Base-by-base conservation (phyloP, 2,329 filamentous ascomycete species). In the Phaeosphaeriaceae sp. region DNA sequence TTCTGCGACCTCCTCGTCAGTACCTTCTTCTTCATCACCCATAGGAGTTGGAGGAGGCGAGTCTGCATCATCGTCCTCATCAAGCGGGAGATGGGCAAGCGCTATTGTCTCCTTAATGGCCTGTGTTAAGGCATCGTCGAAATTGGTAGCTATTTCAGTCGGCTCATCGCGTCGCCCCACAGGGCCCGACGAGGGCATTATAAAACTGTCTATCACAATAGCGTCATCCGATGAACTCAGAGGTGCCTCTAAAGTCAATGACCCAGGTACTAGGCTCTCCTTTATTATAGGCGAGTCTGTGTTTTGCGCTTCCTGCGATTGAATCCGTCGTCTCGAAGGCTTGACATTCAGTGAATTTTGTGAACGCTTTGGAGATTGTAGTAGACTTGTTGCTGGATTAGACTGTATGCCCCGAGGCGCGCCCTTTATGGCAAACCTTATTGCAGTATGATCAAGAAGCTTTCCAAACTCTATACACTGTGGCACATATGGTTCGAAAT, bases 21-120 rank as follows among this genome's bases (percentile, higher is more conserved):
- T 60, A 6, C 40, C 65, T 6, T 58, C 61, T 1, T 63, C 57
- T 44, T 60, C 49, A 28, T 61, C 36, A 26, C 52, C 60, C n/a
- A 61, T 60, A 21, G 62, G 64, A 37, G 57, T 71, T 32, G 52
- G 56, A 15, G 61, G 60, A 18, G 60, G 58, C 28, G 55, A 64
- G 5, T 55, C 49, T 18, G 52, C 54, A 8, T 70, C 65, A 6
- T 76, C 74, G 4, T 77, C 74, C 12, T 73, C 68, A 21, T 78
- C 75, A 0, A 78, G 60, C 1, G 74, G 75, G 6, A 91, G 74
- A 49, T 87, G 76, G 50, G 83, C 81, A 26, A 83, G 80, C 46
- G 82, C 77, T 60, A 82, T 83, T 38, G 86, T 78, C 61, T 87
- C 79, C 26, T 81, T 73, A 49, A 94, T 90, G 45, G 83, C 82